Conservation (phyloP, 768 basidiomycete species). For the Pleurotus cornucopiae region DNA sequence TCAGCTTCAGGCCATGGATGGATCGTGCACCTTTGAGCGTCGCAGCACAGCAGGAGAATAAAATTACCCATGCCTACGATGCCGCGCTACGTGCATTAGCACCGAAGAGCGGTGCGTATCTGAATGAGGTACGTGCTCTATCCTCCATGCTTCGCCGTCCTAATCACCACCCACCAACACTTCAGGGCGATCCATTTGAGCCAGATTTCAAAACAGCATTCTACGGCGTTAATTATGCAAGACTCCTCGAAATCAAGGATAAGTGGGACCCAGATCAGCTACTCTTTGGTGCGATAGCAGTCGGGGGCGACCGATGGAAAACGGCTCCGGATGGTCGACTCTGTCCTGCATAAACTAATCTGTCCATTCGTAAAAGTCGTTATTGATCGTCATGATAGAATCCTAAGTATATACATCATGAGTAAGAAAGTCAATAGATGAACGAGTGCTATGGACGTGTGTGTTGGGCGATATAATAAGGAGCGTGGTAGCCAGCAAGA, state of each 20-base stretch:
- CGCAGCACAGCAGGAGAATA: neutral
- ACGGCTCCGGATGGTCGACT: neutral
- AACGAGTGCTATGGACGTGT: neutral
- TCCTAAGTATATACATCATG: neutral
- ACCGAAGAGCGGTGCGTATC: conserved; percentile 4
- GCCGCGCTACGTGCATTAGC: neutral
- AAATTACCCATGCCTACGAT: conserved; percentile 7
- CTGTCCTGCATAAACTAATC: neutral
- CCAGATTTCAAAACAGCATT: conserved; percentile 11
- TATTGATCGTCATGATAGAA: neutral
- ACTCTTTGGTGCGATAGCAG: conserved; percentile 2
- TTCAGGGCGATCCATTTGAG: conserved; percentile 2
- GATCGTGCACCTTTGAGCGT: neutral
- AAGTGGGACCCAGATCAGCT: conserved; percentile 7
- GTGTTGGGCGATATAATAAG: neutral
- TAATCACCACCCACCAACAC: neutral
- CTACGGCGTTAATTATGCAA: conserved; percentile 7
- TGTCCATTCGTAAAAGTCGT: neutral
- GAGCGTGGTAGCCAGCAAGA: neutral
- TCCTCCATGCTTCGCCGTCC: neutral
- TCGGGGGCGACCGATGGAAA: conserved; percentile 11
- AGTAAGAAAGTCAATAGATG: neutral
- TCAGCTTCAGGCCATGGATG: neutral
- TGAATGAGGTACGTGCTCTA: conserved; percentile 5
- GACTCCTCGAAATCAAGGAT: conserved; percentile 8